Base-by-base conservation (phyloP, 257 asterid species). In the Verbascum thapsus region DNA sequence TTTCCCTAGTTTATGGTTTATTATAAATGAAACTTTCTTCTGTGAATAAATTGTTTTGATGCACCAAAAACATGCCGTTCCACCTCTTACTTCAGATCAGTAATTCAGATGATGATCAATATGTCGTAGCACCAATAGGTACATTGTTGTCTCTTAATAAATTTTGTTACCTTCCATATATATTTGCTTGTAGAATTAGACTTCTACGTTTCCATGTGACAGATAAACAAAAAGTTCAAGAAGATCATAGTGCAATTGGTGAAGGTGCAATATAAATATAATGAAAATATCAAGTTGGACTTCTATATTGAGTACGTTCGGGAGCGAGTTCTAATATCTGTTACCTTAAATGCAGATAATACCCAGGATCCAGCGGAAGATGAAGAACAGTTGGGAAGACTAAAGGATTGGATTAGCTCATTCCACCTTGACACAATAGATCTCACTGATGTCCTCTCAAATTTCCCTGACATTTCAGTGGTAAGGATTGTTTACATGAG, bases 311-410 rank as follows among this genome's bases (percentile, higher is more conserved):
- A 58, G 13, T 13, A 50, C 50, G 57, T 62, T 70, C n/a, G 26
- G 50, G 42, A 34, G 38, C 63, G 41, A 66, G 16, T 51, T 37
- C 39, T 78, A 53, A 74, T 52, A 45, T 32, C 22, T 59, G 34
- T 73, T 61, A 58, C 58, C 60, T 60, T 64, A 15, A 41, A 37
- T 69, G 64, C 83, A 87, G 96, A 89, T 74, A 76, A 78, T 69
- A 87, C 99, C 76, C 95, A 87, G 78, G 96, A 89, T 79, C 85
- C 88, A 53, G 86, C 49, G 39, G 96, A 85, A 76, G 91, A 89
- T 68, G 88, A 83, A 74, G 88, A 80, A 54, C 98, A 87, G 52
- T 43, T 79, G 49, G 80, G 67, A 47, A 80, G 91, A 59, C 70
- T 92, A 10, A 89, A 80, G 87, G 91, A 87, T 39, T 89, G 99